Evolutionary conservation across 768 basidiomycete genomes (phyloP), one percentile per base, ranked within the genome.

Genomic region (Leccinellum luteum): DNA sequence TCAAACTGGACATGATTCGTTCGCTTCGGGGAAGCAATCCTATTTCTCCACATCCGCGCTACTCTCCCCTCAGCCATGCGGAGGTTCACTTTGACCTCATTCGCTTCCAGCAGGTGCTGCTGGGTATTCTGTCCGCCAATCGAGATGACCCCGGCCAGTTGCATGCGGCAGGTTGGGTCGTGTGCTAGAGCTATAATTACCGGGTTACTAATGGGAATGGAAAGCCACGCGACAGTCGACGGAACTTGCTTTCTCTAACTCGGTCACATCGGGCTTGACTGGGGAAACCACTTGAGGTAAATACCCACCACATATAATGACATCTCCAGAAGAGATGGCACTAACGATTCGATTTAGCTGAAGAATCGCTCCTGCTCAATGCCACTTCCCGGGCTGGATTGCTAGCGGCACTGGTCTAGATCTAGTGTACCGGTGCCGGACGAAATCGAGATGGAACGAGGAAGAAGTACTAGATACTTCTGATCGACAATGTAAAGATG

Each of bases 161-260:
- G 90, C 90, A 92, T 1, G 90, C 87, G 2, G 91, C 81, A 8
- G 86, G 83, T 2, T 85, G 85, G 53, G 74, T 78, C 0, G 80
- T 75, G 47, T 79, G 79, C 1, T 81, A 78, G 28, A 28, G 14
- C 91, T 75, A 63, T 85, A 86, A 65, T 89, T 90, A 45, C 92
- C 79, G n/a, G 89, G 28, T 28, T 28, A 1, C 6, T 6, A 4
- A 28, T 28, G 28, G 25, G 25, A 25, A 4, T 25, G 25, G 25
- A 25, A 25, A 28, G 28, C 6, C 4, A 28, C 28, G 28, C 28
- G 6, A 28, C 28, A 28, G 6, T 6, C 6, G 28, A 28, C 28
- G 25, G 28, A 28, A 28, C 28, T 28, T 28, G 28, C 25, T 25
- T 25, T 25, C 25, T 25, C 25, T 25, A 25, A 25, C 25, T 25